Evolutionary conservation across 805 yeast species (phyloP).

Genomic region (Blastobotrys mokoenaii): DNA sequence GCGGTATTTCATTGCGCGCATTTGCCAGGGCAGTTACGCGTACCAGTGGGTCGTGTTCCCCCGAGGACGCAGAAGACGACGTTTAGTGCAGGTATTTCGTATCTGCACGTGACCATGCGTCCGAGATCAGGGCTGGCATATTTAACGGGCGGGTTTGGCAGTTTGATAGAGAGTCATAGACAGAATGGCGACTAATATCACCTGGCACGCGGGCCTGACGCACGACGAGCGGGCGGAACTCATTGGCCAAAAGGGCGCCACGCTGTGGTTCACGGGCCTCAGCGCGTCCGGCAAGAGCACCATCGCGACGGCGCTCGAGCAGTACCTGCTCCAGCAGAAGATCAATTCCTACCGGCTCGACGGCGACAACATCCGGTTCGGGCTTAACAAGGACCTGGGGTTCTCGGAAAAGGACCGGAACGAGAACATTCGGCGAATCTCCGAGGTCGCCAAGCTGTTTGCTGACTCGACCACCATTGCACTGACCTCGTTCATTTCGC

Average conservation of each 20-base stretch:
- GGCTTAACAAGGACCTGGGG: constrained; percentile 90
- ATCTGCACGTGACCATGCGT: not conserved
- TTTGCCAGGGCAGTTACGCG: too few relatives aligned
- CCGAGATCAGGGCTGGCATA: too few relatives aligned
- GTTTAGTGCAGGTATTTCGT: not conserved
- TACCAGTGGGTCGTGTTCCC: too few relatives aligned
- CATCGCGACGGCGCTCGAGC: constrained; percentile 90
- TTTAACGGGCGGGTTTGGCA: too few relatives aligned
- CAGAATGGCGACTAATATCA: constrained; percentile 85
- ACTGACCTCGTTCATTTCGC: constrained; percentile 87
- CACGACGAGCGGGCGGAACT: constrained; percentile 68
- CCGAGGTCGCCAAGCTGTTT: constrained; percentile 89
- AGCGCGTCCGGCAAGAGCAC: constrained; percentile 95
- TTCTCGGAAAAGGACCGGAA: constrained; percentile 86
- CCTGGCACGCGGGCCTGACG: constrained; percentile 90
- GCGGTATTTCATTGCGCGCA: too few relatives aligned
- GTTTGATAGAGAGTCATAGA: not conserved
- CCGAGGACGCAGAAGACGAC: too few relatives aligned
- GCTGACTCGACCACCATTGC: constrained; percentile 88
- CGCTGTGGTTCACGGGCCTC: constrained; percentile 92
- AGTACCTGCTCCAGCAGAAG: constrained; percentile 59
- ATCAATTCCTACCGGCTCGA: constrained; percentile 80
- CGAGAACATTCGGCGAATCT: constrained; percentile 90
- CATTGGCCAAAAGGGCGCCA: constrained; percentile 77
- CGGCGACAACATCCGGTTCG: constrained; percentile 89